Base-by-base conservation (phyloP, 305 asterid genomes). In the Fraxinus velutina region DNA sequence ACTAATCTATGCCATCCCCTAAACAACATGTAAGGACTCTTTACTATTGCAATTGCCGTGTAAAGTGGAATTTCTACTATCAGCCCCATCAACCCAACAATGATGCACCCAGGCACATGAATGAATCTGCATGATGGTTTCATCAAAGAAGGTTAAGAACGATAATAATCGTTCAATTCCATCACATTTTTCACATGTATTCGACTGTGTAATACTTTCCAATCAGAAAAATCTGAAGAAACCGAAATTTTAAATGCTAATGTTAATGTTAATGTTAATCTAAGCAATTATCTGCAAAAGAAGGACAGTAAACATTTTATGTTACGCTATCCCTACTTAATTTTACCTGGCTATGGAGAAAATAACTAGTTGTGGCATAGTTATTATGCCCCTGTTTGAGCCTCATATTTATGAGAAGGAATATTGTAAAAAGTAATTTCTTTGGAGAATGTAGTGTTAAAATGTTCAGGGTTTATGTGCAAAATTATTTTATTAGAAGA, bases 1-100 rank as follows among this genome's bases (percentile, higher is more conserved):
- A 93, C 86, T 74, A 95, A 86, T 87, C 98, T 88, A 1, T 92
- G 97, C 99, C 99, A 95, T 33, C 99, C 98, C 77, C 93, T 93
- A 89, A 93, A 92, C 90, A 93, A 79, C 98, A 95, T 93, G 82
- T 84, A 93, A 2, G 99, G 99, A 71, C 98, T 92, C 88, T 95
- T 95, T 6, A 89, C 92, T 47, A 93, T 6, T 21, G 97, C 99
- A 55, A 95, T 93, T 52, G 90, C 92, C 2, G 97, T 86, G 90
- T 87, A 95, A 52, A 92, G 97, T 73, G 99, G 98, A 79, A 95
- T 92, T 78, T 95, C 98, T n/a, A 93, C 97, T 8, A 93, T 85
- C 73, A 95, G 85, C 64, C 99, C 98, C 22, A 89, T 2, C 29
- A 95, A 82, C 37, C 94, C 99, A 17, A 92, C 96, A 77, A 91